These are phyloP conservation scores for Monilinia polystroma DNA, from an alignment of 2,329 filamentous ascomycete species.

Conservation along the genomic window DNA sequence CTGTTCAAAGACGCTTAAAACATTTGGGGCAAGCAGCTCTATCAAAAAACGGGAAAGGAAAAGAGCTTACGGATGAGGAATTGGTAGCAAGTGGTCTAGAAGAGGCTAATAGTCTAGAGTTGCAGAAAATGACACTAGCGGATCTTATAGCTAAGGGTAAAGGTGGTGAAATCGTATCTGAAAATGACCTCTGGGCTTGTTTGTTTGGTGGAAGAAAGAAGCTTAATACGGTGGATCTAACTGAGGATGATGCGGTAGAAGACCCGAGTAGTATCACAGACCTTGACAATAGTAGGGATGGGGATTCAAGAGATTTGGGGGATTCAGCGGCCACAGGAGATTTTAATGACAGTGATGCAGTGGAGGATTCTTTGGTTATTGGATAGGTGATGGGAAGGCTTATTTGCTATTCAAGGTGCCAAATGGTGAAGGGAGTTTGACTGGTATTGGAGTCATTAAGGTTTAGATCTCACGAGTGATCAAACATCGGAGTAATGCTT, in stretches of 20 bases:
- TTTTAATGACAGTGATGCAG: neutral
- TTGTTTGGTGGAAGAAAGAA: slow-evolving; percentile 62
- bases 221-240: slow-evolving; percentile 2
- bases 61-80: slow-evolving; percentile 45
- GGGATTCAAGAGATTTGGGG: neutral
- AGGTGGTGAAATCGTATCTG: slow-evolving; percentile 76
- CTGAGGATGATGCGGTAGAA: neutral
- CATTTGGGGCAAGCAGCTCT: slow-evolving; percentile 61
- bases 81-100: slow-evolving; percentile 67
- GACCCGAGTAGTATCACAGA: neutral
- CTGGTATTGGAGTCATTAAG: neutral
- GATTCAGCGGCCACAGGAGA: neutral
- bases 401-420: neutral
- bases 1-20: slow-evolving; percentile 72
- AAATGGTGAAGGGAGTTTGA: neutral
- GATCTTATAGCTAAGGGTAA: slow-evolving; percentile 69
- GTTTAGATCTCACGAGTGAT: neutral
- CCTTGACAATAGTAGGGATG: no score
- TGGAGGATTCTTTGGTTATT: neutral
- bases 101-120: slow-evolving; percentile 77
- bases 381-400: neutral
- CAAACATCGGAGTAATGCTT: neutral
- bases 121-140: slow-evolving; percentile 70
- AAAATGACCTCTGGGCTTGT: slow-evolving; percentile 83
- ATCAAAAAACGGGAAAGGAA: slow-evolving; percentile 43